Percentiles rank a stretch among this genome's conserved stretches.
These are phyloP conservation scores for Boechera retrofracta DNA, from an alignment of 345 rosid genomes.

Conservation along the genomic window DNA sequence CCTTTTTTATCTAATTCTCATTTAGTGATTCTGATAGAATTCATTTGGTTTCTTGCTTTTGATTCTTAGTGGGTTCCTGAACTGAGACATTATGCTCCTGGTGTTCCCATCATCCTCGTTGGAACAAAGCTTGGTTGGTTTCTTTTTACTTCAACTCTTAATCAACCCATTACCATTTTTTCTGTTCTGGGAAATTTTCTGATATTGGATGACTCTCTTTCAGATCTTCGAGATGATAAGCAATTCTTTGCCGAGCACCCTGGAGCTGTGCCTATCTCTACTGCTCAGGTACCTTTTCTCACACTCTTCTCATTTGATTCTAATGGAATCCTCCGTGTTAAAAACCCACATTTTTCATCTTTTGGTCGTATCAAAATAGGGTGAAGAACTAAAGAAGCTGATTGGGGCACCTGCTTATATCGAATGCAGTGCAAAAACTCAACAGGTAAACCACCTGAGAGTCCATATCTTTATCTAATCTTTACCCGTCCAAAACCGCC, in stretches of 20 bases:
- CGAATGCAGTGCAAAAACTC: slow-evolving; percentile 92
- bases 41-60: slow-evolving; percentile 26
- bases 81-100: slow-evolving; percentile 90
- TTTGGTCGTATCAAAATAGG: slow-evolving; percentile 47
- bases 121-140: slow-evolving; percentile 61
- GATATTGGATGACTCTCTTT: background rate
- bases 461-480: background rate
- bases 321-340: background rate
- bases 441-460: slow-evolving; percentile 58
- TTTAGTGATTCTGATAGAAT: background rate
- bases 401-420: slow-evolving; percentile 83
- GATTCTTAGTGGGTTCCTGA: slow-evolving; percentile 88
- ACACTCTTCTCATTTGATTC: background rate
- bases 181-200: background rate
- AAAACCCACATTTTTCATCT: background rate
- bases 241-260: slow-evolving; percentile 74
- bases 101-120: slow-evolving; percentile 81
- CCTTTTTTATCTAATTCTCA: background rate
- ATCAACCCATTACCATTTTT: background rate
- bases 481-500: background rate
- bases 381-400: slow-evolving; percentile 84
- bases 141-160: background rate
- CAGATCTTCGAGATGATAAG: slow-evolving; percentile 91
- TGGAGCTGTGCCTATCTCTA: slow-evolving; percentile 74
- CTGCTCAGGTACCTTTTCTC: slow-evolving; percentile 62